These are phyloP conservation scores for Aspergillus flavus DNA, from an alignment of 2,329 filamentous ascomycete species.

Conservation along the genomic window DNA sequence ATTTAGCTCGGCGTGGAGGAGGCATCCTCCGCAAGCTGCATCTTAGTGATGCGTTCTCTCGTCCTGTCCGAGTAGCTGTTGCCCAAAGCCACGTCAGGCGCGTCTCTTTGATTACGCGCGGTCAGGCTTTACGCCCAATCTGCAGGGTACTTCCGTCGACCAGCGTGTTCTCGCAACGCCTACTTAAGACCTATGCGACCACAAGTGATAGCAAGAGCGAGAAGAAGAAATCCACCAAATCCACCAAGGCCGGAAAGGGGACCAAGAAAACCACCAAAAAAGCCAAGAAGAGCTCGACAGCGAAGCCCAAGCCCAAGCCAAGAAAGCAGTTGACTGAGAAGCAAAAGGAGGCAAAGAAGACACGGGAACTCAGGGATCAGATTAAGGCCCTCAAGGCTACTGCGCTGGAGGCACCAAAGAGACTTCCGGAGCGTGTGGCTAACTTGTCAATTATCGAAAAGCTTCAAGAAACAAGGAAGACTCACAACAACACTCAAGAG, in stretches of 20 bases:
- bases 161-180: conserved; percentile 22
- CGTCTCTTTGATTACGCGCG: conserved; percentile 26
- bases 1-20: conserved; percentile 34
- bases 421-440: conserved; percentile 29
- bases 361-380: conserved; percentile 31
- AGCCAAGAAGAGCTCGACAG: conserved; percentile 29
- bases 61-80: conserved; percentile 29
- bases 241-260: conserved; percentile 25
- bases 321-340: conserved; percentile 29
- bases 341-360: conserved; percentile 33
- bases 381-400: conserved; percentile 38
- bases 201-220: conserved; percentile 22
- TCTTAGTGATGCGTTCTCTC: conserved; percentile 26
- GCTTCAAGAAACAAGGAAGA: conserved; percentile 14
- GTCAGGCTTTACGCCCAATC: conserved; percentile 17
- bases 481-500: conserved; percentile 11
- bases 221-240: conserved; percentile 18
- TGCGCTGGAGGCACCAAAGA: conserved; percentile 40
- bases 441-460: conserved; percentile 27
- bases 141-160: conserved; percentile 15
- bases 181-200: conserved; percentile 36
- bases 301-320: conserved; percentile 30
- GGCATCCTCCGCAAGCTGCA: conserved; percentile 34
- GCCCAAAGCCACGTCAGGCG: conserved; percentile 31
- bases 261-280: conserved; percentile 18